phyloP scores from a whole-genome alignment of 257 asterid species.

The Gardenia jasminoides region DNA sequence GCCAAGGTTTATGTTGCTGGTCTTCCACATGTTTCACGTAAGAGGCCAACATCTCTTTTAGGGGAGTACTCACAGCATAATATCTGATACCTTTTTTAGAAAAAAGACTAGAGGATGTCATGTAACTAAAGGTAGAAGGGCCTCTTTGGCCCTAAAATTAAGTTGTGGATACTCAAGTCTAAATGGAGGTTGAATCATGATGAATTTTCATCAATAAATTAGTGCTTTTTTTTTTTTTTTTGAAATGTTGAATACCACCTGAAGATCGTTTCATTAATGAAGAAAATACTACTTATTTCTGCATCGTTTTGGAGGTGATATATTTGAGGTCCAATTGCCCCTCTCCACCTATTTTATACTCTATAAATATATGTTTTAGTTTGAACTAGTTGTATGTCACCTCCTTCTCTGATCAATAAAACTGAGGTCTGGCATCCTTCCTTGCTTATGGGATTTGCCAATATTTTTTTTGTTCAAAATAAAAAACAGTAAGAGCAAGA shows the following conservation, averaged over 20 bases:
- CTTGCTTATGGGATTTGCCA: too few species aligned
- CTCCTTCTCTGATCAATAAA: too few species aligned
- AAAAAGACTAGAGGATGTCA: neutral
- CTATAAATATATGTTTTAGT: too few species aligned
- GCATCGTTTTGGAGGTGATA: too few species aligned
- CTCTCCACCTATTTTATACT: too few species aligned
- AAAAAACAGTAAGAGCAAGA: too few species aligned
- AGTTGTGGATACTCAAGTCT: neutral
- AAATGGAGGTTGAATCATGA: neutral
- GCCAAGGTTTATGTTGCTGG: neutral
- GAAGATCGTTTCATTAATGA: neutral
- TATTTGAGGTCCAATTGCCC: too few species aligned
- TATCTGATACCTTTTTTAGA: too few species aligned
- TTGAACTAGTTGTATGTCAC: too few species aligned
- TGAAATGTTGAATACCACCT: neutral
- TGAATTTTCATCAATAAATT: neutral
- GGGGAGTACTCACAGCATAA: neutral
- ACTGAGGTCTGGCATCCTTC: too few species aligned
- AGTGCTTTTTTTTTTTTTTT: neutral
- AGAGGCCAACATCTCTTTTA: neutral
- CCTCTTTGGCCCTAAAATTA: neutral
- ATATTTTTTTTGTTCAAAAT: too few species aligned
- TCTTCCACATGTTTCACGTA: slow-evolving; percentile 19
- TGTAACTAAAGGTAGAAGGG: neutral
- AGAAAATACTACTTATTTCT: too few species aligned